A percentile compares a stretch with the other conserved stretches of the same genome.
phyloP scores from a whole-genome alignment of 495 filamentous ascomycete genomes.

The Daldinia loculata region DNA sequence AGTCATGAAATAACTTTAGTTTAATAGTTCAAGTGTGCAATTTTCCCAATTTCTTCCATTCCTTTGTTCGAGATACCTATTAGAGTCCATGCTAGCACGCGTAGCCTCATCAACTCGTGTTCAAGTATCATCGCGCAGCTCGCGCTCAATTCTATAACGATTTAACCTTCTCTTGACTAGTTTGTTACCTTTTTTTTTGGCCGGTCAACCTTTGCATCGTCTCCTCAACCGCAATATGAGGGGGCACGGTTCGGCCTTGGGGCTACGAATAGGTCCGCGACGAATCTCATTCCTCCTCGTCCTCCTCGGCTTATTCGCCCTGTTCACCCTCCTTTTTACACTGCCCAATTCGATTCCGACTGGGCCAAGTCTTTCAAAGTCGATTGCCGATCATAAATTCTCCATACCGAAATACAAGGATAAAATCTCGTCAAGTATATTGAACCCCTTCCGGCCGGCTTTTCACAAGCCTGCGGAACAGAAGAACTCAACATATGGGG shows the following conservation, averaged over 20 bases:
- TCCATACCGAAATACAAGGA: conserved; percentile 58
- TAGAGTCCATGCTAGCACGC: conserved; percentile 15
- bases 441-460: conserved; percentile 70
- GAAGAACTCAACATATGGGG: conserved; percentile 79
- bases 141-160: background rate
- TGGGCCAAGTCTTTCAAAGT: conserved; percentile 48
- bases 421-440: conserved; percentile 51
- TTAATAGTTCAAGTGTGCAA: conserved; percentile 23
- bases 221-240: conserved; percentile 53
- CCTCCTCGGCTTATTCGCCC: conserved; percentile 52
- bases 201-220: conserved; percentile 7
- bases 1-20: conserved; percentile 30
- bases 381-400: conserved; percentile 52
- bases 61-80: conserved; percentile 22
- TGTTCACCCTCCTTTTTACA: conserved; percentile 59
- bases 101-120: conserved; percentile 9
- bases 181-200: conserved; percentile 14
- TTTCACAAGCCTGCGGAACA: conserved; percentile 79
- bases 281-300: conserved; percentile 57
- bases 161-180: conserved; percentile 15
- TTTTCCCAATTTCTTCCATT: conserved; percentile 19
- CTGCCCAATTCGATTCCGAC: conserved; percentile 55
- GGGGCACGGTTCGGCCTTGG: conserved; percentile 57
- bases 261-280: conserved; percentile 54
- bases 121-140: background rate